These are phyloP conservation scores for Begonia masoniana DNA, from an alignment of 306 rosid genomes.

Conservation along the genomic window DNA sequence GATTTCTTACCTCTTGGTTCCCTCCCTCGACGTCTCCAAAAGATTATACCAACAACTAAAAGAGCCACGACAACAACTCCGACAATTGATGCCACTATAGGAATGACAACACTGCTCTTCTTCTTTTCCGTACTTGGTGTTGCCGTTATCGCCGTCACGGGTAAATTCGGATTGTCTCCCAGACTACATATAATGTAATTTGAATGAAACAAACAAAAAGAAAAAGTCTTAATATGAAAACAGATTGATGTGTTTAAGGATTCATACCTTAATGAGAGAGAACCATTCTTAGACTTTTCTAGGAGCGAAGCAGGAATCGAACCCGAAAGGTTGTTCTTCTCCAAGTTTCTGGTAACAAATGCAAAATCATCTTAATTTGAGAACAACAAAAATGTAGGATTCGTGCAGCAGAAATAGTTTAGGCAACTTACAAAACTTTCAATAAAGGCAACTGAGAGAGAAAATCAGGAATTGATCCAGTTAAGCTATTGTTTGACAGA, in stretches of 20 bases:
- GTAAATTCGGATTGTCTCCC: conserved; percentile 23
- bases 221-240: neutral
- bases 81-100: conserved; percentile 26
- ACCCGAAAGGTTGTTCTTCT: conserved; percentile 26
- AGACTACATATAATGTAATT: conserved; percentile 6
- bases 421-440: conserved; percentile 24
- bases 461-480: conserved; percentile 31
- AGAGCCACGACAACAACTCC: conserved; percentile 22
- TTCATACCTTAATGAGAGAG: conserved; percentile 26
- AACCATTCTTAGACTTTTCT: conserved; percentile 16
- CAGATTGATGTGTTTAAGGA: neutral
- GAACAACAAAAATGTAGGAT: neutral
- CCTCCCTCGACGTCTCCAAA: conserved; percentile 11
- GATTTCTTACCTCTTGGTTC: conserved; percentile 2
- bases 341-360: conserved; percentile 15
- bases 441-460: conserved; percentile 20
- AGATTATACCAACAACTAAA: conserved; percentile 7
- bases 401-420: neutral
- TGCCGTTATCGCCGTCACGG: neutral
- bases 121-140: conserved; percentile 1
- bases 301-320: conserved; percentile 18
- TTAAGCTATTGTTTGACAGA: conserved; percentile 29
- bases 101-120: conserved; percentile 13
- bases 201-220: neutral
- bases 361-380: neutral